Evolutionary conservation across 2,329 filamentous ascomycete genomes (phyloP), one percentile per base, ranked within the genome.

Genomic region (Venturia aucupariae): DNA sequence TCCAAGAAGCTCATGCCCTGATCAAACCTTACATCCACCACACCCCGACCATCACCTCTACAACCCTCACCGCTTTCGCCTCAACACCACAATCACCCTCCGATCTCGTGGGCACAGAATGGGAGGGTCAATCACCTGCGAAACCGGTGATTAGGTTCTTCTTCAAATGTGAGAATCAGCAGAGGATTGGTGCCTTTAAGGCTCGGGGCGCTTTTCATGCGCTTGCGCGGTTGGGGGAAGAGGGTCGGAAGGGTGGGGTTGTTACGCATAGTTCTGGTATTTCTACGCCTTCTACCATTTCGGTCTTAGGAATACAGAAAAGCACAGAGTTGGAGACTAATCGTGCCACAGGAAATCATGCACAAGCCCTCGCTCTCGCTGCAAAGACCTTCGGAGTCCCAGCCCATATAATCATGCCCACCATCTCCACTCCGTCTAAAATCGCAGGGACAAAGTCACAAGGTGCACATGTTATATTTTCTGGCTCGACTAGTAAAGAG

Each of bases 141-240:
- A 78, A 74, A 4, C 91, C 91, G 0, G 84, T 78, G 61, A 78
- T 96, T 46, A 81, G 85, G 15, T 81, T 97, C 62, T 94, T 90
- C 80, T 96, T 97, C 84, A 97, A 97, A 79, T 95, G 91, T 75
- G 93, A 97, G 80, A 97, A 97, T 75, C 80, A 90, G 65, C 94
- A 97, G 79, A 86, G 86, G 64, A 86, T 95, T 64, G 94, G 93
- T 62, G 93, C 93, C 0, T 97, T 97, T 80, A 97, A 97, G 78
- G 89, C 86, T 19, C 81, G 93, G 7, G 94, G 93, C 5, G 93
- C 92, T 0, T 97, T 96, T 70, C 90, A 97, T 75, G 92, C 92
- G 0, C 73, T 96, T 44, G 82, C 86, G 70, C 77, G 89, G 65
- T 76, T 96, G 71, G 85, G 88, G 72, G 80, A 87, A 44, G 84